Evolutionary conservation across 1,139 yeast species (phyloP), one percentile per base, ranked within the genome.

Genomic region (Candida pseudocylindracea): DNA sequence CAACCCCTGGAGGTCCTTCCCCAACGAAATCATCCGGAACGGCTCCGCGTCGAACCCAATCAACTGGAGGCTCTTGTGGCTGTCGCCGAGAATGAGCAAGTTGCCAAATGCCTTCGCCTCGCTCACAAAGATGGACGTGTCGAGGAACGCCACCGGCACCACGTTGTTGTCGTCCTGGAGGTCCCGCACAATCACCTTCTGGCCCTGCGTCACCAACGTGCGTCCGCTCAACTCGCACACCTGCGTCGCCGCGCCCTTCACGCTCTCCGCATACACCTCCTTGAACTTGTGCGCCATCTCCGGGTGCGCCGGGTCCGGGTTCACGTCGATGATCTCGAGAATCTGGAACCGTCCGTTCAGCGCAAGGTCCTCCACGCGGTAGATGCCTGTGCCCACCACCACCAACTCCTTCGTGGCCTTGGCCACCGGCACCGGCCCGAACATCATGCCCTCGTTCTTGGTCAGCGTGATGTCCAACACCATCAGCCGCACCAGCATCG

Each of bases 1-100:
- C 30, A 76, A 54, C 12, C 62, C 51, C 27, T 68, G 63, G 29
- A 68, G 59, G 47, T 85, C 93, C 44, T 76, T 78, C 8, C 93
- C 88, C 34, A 91, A 53, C 40, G 67, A 52, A 24, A 80, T 60
- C 74, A 88, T 72, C 40, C 95, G 58, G 50, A 79, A 85, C 1
- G 98, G 99, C 44, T 88, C 95, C 3, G 92, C 88, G 46, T 85
- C 93, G 51, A 83, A 85, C 1, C 95, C 96, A 24, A 73, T 74
- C 36, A 91, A 60, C 62, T 88, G 72, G 7, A 81, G 59, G 41
- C 93, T 76, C 41, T 79, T 76, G 50, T 72, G 60, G 0, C 81
- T 61, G 51, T 88, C 99, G 12, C 93, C 93, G 25, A 83, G 51
- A 2, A 81, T 43, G 25, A 85, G 49, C 45, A 85, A 55, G 48